Conservation (phyloP, 2,329 filamentous ascomycete species). For the Phyllosticta paracitricarpa region DNA sequence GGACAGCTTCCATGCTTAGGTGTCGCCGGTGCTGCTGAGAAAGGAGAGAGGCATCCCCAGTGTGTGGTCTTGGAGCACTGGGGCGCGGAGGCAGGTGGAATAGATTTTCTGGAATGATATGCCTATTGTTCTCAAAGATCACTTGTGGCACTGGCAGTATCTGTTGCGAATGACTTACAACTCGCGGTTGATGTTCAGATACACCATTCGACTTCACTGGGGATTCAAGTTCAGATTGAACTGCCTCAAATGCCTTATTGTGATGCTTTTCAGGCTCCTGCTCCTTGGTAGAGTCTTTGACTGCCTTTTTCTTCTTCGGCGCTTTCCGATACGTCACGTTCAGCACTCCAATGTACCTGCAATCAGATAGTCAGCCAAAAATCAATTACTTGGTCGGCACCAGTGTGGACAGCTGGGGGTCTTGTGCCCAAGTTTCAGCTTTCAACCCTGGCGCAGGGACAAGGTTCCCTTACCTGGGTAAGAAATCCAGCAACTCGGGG, state of each 20-base stretch:
- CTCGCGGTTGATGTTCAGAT: slow-evolving; percentile 31
- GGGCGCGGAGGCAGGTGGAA: slow-evolving; percentile 51
- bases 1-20: slow-evolving; percentile 22
- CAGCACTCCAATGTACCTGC: slow-evolving; percentile 88
- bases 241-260: not conserved
- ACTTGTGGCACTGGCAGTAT: slow-evolving; percentile 73
- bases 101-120: slow-evolving; percentile 80
- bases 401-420: slow-evolving; percentile 10
- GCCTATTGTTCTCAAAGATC: slow-evolving; percentile 85
- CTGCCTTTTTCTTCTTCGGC: slow-evolving; percentile 48
- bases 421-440: slow-evolving; percentile 33
- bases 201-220: slow-evolving; percentile 15
- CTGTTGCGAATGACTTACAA: slow-evolving; percentile 68
- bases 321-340: slow-evolving; percentile 92
- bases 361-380: slow-evolving; percentile 23
- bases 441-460: slow-evolving; percentile 18
- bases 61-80: slow-evolving; percentile 20
- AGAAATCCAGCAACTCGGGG: slow-evolving; percentile 77
- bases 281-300: slow-evolving; percentile 4
- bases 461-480: slow-evolving; percentile 57
- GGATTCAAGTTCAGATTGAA: not conserved
- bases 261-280: not conserved
- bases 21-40: slow-evolving; percentile 26
- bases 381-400: not conserved
- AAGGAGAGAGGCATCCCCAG: slow-evolving; percentile 20